Percentiles rank a stretch among this genome's conserved stretches.
These are phyloP conservation scores for Phytopythium chamaehyphon DNA, from an alignment of 352 stramenopile species.

Conservation along the genomic window DNA sequence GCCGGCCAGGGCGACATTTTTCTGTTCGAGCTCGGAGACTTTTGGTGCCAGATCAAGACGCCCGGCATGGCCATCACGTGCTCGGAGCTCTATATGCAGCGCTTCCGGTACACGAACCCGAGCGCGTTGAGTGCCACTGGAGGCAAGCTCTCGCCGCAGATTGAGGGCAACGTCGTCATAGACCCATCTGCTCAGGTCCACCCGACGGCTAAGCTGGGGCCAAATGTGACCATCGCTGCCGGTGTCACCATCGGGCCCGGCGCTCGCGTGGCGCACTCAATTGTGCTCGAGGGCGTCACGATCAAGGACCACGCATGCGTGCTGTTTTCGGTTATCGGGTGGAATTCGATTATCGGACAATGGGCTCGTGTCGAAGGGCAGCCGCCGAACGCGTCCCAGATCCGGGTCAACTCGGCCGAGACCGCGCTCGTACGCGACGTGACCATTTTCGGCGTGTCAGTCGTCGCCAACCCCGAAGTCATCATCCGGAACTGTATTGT, in stretches of 20 bases:
- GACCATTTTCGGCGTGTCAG: constrained; percentile 86
- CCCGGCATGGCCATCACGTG: constrained; percentile 88
- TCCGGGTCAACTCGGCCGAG: constrained; percentile 64
- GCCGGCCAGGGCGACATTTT: constrained; percentile 72
- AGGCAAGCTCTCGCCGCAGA: constrained; percentile 78
- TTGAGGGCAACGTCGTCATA: constrained; percentile 87
- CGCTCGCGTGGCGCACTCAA: constrained; percentile 81
- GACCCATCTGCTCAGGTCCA: constrained; percentile 77
- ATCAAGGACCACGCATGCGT: constrained; percentile 88
- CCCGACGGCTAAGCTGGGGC: constrained; percentile 80
- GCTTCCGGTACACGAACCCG: constrained; percentile 88
- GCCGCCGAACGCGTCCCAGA: constrained; percentile 71
- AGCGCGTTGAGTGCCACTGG: constrained; percentile 72
- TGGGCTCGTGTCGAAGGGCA: constrained; percentile 84
- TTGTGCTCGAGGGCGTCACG: constrained; percentile 85
- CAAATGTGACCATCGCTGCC: constrained; percentile 83
- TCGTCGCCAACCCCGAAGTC: constrained; percentile 83
- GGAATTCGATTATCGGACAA: constrained; percentile 87
- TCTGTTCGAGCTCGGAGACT: constrained; percentile 81
- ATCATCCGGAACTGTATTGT: constrained; percentile 91
- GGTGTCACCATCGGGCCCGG: constrained; percentile 80
- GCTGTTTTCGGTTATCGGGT: constrained; percentile 84
- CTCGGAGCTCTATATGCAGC: constrained; percentile 90
- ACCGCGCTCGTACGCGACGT: constrained; percentile 81
- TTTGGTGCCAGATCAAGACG: constrained; percentile 91